phyloP scores from a whole-genome alignment of 257 asterid genomes.

The Gentiana straminea region DNA sequence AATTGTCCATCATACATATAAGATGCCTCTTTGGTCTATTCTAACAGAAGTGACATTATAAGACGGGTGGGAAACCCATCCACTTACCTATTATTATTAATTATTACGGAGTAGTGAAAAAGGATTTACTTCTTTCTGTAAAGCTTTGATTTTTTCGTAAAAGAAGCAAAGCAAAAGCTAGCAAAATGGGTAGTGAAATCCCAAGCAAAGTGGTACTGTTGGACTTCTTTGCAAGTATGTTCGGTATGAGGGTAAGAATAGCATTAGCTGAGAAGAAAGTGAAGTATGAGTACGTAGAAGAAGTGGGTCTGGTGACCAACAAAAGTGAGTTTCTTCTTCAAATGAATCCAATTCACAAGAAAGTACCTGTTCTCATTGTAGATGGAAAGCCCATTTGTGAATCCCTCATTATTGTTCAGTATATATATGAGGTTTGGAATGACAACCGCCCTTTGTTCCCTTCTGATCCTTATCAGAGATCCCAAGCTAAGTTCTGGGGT shows the following conservation, averaged over 20 bases:
- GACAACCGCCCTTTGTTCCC: constrained; percentile 9
- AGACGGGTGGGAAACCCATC: no score
- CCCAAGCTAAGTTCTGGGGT: constrained; percentile 18
- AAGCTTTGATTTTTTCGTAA: no score
- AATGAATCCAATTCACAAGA: constrained; percentile 16
- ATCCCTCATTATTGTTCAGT: constrained; percentile 17
- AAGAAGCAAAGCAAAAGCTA: no score
- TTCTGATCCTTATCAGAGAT: constrained; percentile 7
- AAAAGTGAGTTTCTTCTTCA: constrained; percentile 14
- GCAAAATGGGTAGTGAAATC: no score
- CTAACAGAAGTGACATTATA: no score
- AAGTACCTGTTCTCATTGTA: constrained; percentile 15
- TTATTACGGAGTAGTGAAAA: no score
- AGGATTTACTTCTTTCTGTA: no score
- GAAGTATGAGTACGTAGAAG: constrained; percentile 4
- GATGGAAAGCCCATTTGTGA: constrained; percentile 20
- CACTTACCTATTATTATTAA: no score
- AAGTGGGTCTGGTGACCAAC: not conserved
- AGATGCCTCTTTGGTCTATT: no score
- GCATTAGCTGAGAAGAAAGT: constrained; percentile 11
- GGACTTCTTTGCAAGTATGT: constrained; percentile 6
- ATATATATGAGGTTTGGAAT: constrained; percentile 16
- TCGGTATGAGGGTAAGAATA: constrained; percentile 8
- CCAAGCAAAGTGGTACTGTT: constrained; percentile 10
- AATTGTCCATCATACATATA: no score